Evolutionary conservation across 495 filamentous ascomycete genomes (phyloP).

Genomic region (Penicillium dipodomyicola): DNA sequence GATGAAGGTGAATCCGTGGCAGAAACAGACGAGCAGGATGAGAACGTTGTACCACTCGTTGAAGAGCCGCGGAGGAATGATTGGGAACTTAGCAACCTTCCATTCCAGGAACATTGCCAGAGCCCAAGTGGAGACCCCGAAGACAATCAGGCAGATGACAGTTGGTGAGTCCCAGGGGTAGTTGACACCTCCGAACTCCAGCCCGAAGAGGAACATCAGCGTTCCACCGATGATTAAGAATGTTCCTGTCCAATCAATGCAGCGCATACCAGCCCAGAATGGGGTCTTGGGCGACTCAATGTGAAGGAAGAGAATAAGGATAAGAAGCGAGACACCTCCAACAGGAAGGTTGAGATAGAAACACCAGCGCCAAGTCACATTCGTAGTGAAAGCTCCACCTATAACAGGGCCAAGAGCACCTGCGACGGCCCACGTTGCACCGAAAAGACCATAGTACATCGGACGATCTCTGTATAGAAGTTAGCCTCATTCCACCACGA

Average conservation of each 20-base stretch:
- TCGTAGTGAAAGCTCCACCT: slow-evolving; percentile 70
- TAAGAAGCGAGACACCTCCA: slow-evolving; percentile 63
- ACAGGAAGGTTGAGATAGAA: slow-evolving; percentile 73
- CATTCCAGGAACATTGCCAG: slow-evolving; percentile 68
- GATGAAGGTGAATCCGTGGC: slow-evolving; percentile 74
- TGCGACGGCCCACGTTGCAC: slow-evolving; percentile 73
- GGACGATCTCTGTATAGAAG: slow-evolving; percentile 52
- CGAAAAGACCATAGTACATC: slow-evolving; percentile 62
- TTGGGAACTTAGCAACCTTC: slow-evolving; percentile 70
- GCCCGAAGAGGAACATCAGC: slow-evolving; percentile 76
- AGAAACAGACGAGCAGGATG: slow-evolving; percentile 55
- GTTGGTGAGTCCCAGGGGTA: slow-evolving; percentile 72
- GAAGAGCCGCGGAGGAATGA: slow-evolving; percentile 75
- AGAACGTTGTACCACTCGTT: slow-evolving; percentile 56
- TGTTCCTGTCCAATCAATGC: slow-evolving; percentile 74
- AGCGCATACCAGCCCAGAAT: slow-evolving; percentile 64
- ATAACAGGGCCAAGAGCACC: slow-evolving; percentile 71
- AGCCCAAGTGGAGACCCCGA: slow-evolving; percentile 60
- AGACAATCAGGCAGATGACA: slow-evolving; percentile 76
- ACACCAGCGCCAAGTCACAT: slow-evolving; percentile 61
- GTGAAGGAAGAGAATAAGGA: slow-evolving; percentile 69
- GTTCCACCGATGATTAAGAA: slow-evolving; percentile 71
- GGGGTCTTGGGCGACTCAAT: slow-evolving; percentile 75
- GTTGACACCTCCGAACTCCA: slow-evolving; percentile 74
- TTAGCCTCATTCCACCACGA: slow-evolving; percentile 14